Base-by-base conservation (phyloP, 768 basidiomycete genomes). In the Asterophora parasitica region DNA sequence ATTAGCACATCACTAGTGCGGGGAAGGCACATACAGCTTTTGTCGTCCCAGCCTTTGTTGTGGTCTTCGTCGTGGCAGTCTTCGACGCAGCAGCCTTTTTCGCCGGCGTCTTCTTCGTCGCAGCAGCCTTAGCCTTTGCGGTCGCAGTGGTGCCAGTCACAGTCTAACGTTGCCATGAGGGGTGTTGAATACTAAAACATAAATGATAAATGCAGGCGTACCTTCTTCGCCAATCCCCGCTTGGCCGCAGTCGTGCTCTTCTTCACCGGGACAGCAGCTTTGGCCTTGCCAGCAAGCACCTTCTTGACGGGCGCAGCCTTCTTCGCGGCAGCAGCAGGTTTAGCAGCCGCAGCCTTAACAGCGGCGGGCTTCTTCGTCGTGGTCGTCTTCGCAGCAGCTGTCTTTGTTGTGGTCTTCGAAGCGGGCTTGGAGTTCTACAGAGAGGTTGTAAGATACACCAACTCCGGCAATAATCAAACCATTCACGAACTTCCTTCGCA, bases 211-310 rank as follows among this genome's bases (percentile, higher is more conserved):
- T n/a, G n/a, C 3, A 36, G 11, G 12, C 17, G 26, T 13, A 82
- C 82, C 79, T 85, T 88, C 75, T 87, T 88, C 7, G 76, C 79
- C 16, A 23, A 13, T 34, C 33, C 79, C 28, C 79, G 71, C 61
- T 76, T 79, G 38, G 76, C 65, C 28, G 71, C 52, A 4, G 66
- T 44, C 4, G 63, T 57, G 0, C 58, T 61, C 63, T 76, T 76
- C 67, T 76, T 78, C 23, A 54, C 41, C 7, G 69, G 48, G 8
- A 62, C 60, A 6, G 61, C 52, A 6, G 61, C 52, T 52, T 58
- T 58, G 34, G 53, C 39, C 35, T 56, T 55, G 7, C 54, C 53
- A 2, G 57, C 54, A 30, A 54, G 30, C 13, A 51, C 46, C 36
- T 58, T 61, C 59, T 65, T 66, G n/a, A 63, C 46, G 1, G 63